Base-by-base conservation (phyloP, 2,329 filamentous ascomycete species). In the Erysiphe pulchra region DNA sequence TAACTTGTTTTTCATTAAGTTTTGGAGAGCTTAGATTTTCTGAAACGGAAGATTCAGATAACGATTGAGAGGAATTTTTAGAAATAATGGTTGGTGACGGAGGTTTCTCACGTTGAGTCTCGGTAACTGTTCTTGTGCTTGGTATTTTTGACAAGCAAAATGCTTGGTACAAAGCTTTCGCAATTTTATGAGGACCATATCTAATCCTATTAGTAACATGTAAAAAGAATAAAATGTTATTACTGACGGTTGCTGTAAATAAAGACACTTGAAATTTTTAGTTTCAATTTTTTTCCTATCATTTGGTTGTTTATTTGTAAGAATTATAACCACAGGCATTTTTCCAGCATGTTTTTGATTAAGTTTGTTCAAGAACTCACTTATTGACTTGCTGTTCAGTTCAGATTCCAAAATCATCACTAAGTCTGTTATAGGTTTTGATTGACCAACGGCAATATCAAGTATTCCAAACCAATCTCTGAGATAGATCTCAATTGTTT, bases 181-280 rank as follows among this genome's bases (percentile, higher is more conserved):
- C 54, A 31, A 52, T 37, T 43, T 57, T 57, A 39, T 57, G 55
- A 20, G 55, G 55, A 20, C 53, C 54, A 47, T 49, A 54, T 33
- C 54, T 56, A 33, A 4, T 10, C 12, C 5, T 9, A 40, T 53
- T 45, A 54, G 47, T 18, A 47, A n/a, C 24, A 10, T 14, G 32
- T n/a, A 30, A 36, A 24, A 17, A 17, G 16, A 43, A 17, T 24
- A 18, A n/a, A 18, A 2, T 32, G 30, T n/a, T 30, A 42, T 10
- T 41, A 50, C 53, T 49, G 50, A 55, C 52, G 55, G 54, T 49
- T 56, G 55, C 34, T 54, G 54, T 9, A 56, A 24, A 45, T 56
- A 55, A 47, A 54, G 52, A 13, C 54, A 52, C 17, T 49, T 47
- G 42, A 54, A 54, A 16, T 46, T 41, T 18, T 47, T 49, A 42